Evolutionary conservation across 2,329 filamentous ascomycete genomes (phyloP), one percentile per base, ranked within the genome.

Genomic region (Daldinia eschscholtzii): DNA sequence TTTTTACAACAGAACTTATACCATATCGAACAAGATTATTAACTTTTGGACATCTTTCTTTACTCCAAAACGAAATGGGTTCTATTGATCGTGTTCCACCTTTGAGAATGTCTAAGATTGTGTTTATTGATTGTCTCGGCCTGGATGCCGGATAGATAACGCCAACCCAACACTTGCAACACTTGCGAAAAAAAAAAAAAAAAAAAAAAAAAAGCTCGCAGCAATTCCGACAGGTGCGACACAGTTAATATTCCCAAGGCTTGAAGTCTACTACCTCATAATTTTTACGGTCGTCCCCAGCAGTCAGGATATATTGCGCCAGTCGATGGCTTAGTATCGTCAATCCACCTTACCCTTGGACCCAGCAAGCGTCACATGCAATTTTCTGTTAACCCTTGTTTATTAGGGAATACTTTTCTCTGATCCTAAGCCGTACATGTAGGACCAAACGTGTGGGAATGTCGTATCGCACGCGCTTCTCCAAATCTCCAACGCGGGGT

Each of bases 401-500:
- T 35, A 9, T 35, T 35, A 23, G 20, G 2, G 20, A 2, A 23
- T 23, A 23, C 20, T 28, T 57, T 28, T 15, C 12, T 28, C 6
- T 33, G 1, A 13, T 18, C 15, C n/a, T 52, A 52, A 13, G 28
- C 33, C 33, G 33, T 35, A 35, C 7, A 15, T 9, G 13, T 26
- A 23, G 33, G 6, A 9, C 33, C 33, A 35, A 35, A 9, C 5
- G 15, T 28, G n/a, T 53, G 44, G 12, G n/a, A 57, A 26, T 13
- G 15, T 30, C 23, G 26, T 15, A 55, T 62, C 37, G 37, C 46
- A 53, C 44, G 44, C 37, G 33, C 7, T 66, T 67, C 65, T 61
- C 67, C 67, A 70, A 67, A 57, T 69, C 66, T 67, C 63, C 58
- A 69, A 63, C 60, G 59, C 61, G 64, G 64, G 61, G 56, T 41